These are phyloP conservation scores for Xylaria sp. DNA, from an alignment of 2,329 filamentous ascomycete genomes.

Conservation along the genomic window DNA sequence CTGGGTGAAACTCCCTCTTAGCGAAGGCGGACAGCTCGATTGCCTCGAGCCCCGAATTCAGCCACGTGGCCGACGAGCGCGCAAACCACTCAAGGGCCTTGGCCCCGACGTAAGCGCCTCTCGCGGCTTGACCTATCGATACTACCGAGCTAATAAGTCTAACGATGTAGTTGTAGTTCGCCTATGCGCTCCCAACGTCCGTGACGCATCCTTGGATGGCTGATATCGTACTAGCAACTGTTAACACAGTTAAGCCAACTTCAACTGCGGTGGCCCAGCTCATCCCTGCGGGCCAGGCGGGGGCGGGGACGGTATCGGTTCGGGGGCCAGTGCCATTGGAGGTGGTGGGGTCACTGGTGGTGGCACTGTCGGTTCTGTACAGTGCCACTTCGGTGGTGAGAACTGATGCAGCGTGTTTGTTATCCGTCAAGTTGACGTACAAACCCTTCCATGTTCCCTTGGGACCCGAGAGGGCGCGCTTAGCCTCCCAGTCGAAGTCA, in stretches of 20 bases:
- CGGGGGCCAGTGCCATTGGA: not conserved
- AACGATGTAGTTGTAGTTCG: not conserved
- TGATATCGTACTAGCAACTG: not conserved
- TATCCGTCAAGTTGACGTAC: conserved; percentile 3
- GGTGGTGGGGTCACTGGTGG: not conserved
- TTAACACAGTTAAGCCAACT: not conserved
- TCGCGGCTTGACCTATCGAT: not conserved
- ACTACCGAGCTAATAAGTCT: not conserved
- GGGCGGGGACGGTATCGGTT: not conserved
- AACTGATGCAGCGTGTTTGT: conserved; percentile 1
- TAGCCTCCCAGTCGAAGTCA: conserved; percentile 2
- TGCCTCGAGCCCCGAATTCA: not conserved
- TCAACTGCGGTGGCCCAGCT: not conserved
- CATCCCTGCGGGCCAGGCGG: not conserved
- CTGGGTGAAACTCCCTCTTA: too few species aligned
- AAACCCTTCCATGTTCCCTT: not conserved
- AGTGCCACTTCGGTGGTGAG: conserved; percentile 1
- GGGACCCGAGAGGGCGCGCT: not conserved
- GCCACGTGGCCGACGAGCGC: not conserved
- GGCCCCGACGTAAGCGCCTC: not conserved
- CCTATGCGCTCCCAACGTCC: not conserved
- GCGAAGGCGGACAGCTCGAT: not conserved
- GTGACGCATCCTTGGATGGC: conserved; percentile 10
- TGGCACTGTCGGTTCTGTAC: not conserved
- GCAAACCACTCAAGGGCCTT: conserved; percentile 5